Evolutionary conservation across 768 basidiomycete species (phyloP).

Genomic region (Tephrocybe sp.): DNA sequence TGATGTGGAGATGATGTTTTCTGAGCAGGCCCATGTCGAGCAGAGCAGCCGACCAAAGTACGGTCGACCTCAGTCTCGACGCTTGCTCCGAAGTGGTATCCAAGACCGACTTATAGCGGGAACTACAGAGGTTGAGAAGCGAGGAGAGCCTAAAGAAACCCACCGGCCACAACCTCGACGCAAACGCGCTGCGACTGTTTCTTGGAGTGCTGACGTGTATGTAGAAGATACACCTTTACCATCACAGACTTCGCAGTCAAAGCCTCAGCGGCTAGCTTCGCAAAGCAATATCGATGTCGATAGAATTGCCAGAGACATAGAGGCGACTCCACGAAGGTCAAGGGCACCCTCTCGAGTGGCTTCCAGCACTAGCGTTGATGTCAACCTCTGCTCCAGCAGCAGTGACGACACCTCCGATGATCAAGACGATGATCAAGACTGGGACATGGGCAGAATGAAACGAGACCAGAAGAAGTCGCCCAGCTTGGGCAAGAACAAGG

Average conservation of each 20-base stretch:
- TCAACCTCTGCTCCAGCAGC: conserved; percentile 15
- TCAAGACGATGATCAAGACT: conserved; percentile 1
- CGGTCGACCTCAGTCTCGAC: background rate
- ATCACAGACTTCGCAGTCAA: background rate
- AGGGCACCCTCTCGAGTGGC: background rate
- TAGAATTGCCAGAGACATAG: background rate
- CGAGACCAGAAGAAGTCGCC: conserved; percentile 3
- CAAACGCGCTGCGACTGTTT: background rate
- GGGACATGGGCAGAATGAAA: conserved; percentile 14
- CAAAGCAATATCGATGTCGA: background rate
- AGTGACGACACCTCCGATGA: conserved; percentile 9
- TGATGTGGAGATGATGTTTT: conserved; percentile 5
- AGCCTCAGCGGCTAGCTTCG: background rate
- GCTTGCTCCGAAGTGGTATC: background rate
- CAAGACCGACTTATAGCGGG: background rate
- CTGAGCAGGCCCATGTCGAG: background rate
- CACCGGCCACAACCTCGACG: background rate
- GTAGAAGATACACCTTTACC: background rate
- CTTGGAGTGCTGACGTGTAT: background rate
- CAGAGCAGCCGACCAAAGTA: background rate
- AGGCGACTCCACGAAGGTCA: conserved; percentile 8
- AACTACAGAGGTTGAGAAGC: background rate
- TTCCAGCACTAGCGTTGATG: background rate
- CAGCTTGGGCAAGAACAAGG: background rate
- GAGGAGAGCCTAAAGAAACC: background rate